Evolutionary conservation across 805 yeast genomes (phyloP).

Genomic region (Candida oleophila): DNA sequence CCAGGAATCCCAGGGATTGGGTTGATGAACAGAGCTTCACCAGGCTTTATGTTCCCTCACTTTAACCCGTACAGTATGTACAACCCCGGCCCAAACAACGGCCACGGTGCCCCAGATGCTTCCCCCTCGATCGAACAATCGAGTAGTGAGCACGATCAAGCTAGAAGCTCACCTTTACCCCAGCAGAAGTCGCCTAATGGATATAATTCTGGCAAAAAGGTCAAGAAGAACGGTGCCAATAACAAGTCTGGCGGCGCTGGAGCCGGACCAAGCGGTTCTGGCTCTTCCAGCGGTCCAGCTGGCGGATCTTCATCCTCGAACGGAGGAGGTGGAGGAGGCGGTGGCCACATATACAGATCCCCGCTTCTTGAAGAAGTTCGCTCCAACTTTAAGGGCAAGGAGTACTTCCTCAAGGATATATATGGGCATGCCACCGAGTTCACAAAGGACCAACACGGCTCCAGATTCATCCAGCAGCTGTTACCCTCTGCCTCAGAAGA

Average conservation of each 20-base stretch:
- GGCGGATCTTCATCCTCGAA: slow-evolving; percentile 8
- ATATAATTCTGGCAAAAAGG: neutral
- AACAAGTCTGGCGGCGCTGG: neutral
- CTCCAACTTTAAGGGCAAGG: slow-evolving; percentile 56
- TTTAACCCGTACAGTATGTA: slow-evolving; percentile 48
- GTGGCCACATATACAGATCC: slow-evolving; percentile 61
- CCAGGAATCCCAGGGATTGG: slow-evolving; percentile 26
- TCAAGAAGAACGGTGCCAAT: neutral
- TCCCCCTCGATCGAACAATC: slow-evolving; percentile 1
- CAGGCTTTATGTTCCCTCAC: slow-evolving; percentile 47
- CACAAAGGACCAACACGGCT: slow-evolving; percentile 95
- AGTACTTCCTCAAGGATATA: slow-evolving; percentile 66
- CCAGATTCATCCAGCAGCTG: slow-evolving; percentile 92
- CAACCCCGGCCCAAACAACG: slow-evolving; percentile 13
- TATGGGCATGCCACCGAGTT: slow-evolving; percentile 88
- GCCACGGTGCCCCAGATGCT: neutral
- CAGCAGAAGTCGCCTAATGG: slow-evolving; percentile 4
- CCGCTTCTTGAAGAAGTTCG: slow-evolving; percentile 86
- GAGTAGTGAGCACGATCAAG: neutral
- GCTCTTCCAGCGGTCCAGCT: neutral
- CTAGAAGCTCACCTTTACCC: neutral
- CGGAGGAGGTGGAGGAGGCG: slow-evolving; percentile 10
- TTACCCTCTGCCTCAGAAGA: slow-evolving; percentile 65
- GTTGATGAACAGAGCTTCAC: slow-evolving; percentile 31
- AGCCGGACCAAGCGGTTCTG: neutral